These are phyloP conservation scores for Colletotrichum falcatum DNA, from an alignment of 2,329 filamentous ascomycete species.

Conservation along the genomic window DNA sequence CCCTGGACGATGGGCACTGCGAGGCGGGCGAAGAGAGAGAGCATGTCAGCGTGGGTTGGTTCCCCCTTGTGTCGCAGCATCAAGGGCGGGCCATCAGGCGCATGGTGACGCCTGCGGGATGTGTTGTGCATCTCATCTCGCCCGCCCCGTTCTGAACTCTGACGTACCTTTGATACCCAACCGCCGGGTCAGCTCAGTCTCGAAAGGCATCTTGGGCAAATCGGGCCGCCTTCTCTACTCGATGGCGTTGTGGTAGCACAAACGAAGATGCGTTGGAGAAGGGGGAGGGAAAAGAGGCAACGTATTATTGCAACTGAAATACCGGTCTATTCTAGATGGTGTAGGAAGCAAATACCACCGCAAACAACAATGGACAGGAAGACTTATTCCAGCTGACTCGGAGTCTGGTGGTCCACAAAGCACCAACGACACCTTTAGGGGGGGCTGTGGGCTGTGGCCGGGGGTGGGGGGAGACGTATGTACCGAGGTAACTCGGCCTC, in stretches of 20 bases:
- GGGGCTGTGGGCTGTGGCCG: neutral
- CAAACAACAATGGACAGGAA: conserved; percentile 3
- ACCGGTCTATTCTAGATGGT: conserved; percentile 11
- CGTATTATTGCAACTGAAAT: neutral
- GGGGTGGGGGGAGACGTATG: neutral
- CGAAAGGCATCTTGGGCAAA: conserved; percentile 63
- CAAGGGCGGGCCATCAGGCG: conserved; percentile 13
- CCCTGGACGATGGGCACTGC: conserved; percentile 85
- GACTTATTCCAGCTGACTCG: conserved; percentile 29
- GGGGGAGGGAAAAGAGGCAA: conserved; percentile 11
- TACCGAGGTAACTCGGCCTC: conserved; percentile 41
- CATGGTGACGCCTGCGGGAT: conserved; percentile 5
- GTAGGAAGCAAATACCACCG: conserved; percentile 1
- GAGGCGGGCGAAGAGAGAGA: neutral
- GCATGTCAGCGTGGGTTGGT: conserved; percentile 25
- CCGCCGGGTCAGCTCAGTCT: conserved; percentile 68
- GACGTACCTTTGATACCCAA: conserved; percentile 65
- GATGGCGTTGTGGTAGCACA: conserved; percentile 7
- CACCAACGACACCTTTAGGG: conserved; percentile 12
- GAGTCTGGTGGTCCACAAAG: conserved; percentile 20
- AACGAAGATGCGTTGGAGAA: conserved; percentile 7
- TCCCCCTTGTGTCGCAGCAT: neutral
- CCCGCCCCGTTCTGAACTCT: neutral
- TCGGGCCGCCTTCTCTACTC: conserved; percentile 26
- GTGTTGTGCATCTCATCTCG: conserved; percentile 12